A percentile compares a stretch with the other conserved stretches of the same genome.
Conservation (phyloP, 2,329 filamentous ascomycete genomes). For the Westerdykella aurantiaca region DNA sequence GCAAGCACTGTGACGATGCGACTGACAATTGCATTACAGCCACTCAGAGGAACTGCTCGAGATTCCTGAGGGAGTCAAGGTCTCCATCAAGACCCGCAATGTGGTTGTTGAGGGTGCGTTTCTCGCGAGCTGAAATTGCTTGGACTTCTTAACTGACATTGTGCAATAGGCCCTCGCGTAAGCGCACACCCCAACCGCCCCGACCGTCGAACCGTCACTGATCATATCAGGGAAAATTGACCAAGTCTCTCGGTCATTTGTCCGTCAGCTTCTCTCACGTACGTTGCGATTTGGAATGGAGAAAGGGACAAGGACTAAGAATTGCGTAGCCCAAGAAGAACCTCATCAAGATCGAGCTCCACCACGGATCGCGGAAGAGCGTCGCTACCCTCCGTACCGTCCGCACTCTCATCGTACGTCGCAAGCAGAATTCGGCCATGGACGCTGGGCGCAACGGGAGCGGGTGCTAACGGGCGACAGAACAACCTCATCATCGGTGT, state of each 20-base stretch:
- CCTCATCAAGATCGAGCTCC: constrained; percentile 92
- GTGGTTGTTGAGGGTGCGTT: constrained; percentile 96
- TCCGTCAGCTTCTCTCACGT: constrained; percentile 85
- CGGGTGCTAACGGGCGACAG: constrained; percentile 21
- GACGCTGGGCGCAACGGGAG: neutral
- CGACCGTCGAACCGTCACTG: constrained; percentile 13
- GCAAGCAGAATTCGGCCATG: constrained; percentile 1
- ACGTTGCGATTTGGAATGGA: constrained; percentile 10
- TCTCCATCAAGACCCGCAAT: constrained; percentile 92
- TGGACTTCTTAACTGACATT: constrained; percentile 14
- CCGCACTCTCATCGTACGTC: constrained; percentile 72
- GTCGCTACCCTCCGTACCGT: constrained; percentile 97
- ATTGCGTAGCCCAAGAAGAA: constrained; percentile 61
- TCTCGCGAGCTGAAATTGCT: constrained; percentile 34
- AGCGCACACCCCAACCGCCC: constrained; percentile 10
- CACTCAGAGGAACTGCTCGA: constrained; percentile 93
- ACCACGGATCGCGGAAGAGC: constrained; percentile 97
- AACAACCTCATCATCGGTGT: constrained; percentile 98
- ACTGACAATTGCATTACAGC: constrained; percentile 37
- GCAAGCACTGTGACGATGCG: constrained; percentile 11
- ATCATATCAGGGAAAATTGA: constrained; percentile 69
- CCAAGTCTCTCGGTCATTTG: constrained; percentile 94
- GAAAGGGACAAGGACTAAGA: constrained; percentile 13
- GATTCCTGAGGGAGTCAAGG: constrained; percentile 96
- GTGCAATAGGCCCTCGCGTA: constrained; percentile 28